Evolutionary conservation across 176 grass and related monocot species (phyloP).

Genomic region (Hyparrhenia diplandra): DNA sequence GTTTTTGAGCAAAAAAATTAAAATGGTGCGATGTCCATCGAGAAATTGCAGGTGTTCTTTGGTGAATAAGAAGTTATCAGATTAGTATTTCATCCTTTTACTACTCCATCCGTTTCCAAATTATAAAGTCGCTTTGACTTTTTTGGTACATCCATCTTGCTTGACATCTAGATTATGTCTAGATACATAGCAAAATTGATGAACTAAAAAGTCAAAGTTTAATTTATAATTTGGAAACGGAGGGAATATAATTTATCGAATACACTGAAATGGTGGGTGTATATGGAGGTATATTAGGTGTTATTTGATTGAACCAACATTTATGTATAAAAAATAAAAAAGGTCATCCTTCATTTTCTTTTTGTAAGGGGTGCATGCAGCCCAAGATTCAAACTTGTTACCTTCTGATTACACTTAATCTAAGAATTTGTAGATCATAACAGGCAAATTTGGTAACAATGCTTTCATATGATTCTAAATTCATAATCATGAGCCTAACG

Average conservation of each 20-base stretch:
- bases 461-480: not conserved
- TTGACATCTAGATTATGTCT: too few species aligned
- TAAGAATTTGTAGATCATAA: not conserved
- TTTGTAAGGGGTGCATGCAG: not conserved
- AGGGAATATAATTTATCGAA: not conserved
- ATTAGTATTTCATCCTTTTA: not conserved
- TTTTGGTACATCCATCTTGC: too few species aligned
- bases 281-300: not conserved
- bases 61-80: not conserved
- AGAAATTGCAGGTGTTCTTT: not conserved
- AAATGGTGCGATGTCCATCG: not conserved
- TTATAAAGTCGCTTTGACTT: too few species aligned
- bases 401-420: not conserved
- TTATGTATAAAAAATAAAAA: not conserved
- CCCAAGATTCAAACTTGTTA: not conserved
- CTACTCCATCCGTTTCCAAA: too few species aligned
- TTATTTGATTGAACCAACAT: not conserved
- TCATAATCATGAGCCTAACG: not conserved
- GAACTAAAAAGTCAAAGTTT: too few species aligned
- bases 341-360: not conserved
- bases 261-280: not conserved
- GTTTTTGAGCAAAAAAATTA: not conserved
- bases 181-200: too few species aligned
- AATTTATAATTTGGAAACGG: too few species aligned
- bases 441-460: not conserved